These are phyloP conservation scores for Cicer cuneatum DNA, from an alignment of 306 rosid genomes.

Conservation along the genomic window DNA sequence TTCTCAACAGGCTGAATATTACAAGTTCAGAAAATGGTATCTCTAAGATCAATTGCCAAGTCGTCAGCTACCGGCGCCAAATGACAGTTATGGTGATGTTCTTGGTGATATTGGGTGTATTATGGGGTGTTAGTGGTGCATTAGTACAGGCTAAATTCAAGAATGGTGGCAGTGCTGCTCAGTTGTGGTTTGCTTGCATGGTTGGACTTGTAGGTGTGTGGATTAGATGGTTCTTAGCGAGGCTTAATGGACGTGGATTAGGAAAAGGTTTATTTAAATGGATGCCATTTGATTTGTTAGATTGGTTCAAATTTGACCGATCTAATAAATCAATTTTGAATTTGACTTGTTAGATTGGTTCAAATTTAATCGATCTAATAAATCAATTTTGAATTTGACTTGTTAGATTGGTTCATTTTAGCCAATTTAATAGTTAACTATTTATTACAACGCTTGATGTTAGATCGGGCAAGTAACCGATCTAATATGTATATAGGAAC, in stretches of 20 bases:
- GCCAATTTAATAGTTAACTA: too few relatives aligned
- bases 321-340: too few relatives aligned
- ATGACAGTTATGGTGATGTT: conserved; percentile 54
- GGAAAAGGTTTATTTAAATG: conserved; percentile 69
- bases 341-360: too few relatives aligned
- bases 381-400: too few relatives aligned
- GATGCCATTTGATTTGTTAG: too few relatives aligned
- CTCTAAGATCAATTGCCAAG: conserved; percentile 50
- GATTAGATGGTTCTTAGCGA: conserved; percentile 91
- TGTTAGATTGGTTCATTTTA: too few relatives aligned
- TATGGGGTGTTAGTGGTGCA: conserved; percentile 61
- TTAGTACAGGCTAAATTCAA: conserved; percentile 55
- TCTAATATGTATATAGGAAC: too few relatives aligned
- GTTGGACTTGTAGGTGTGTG: conserved; percentile 90
- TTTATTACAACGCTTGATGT: too few relatives aligned
- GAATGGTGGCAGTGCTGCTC: conserved; percentile 55
- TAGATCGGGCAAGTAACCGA: too few relatives aligned
- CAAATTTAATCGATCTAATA: too few relatives aligned
- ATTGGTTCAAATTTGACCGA: too few relatives aligned
- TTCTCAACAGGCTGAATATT: conserved; percentile 49
- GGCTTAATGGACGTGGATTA: conserved; percentile 79
- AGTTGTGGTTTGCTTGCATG: conserved; percentile 79
- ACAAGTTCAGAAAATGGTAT: conserved; percentile 41
- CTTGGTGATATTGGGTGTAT: conserved; percentile 52
- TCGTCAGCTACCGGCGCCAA: conserved; percentile 56